Percentiles rank a stretch among this genome's conserved stretches.
phyloP scores from a whole-genome alignment of 306 rosid genomes.

The Coriaria nepalensis region DNA sequence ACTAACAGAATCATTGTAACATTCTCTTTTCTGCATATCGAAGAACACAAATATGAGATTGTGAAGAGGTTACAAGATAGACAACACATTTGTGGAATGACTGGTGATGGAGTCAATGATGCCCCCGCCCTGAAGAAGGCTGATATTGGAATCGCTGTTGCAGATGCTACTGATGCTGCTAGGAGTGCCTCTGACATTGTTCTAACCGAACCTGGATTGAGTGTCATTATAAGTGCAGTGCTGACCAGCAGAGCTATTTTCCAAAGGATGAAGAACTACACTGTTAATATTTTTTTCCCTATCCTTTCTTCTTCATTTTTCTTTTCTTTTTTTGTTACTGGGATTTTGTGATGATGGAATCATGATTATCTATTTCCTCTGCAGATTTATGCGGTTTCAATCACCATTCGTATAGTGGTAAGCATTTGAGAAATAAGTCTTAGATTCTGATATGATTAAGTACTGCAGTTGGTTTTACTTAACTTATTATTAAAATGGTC shows the following conservation, averaged over 20 bases:
- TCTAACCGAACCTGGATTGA: conserved; percentile 95
- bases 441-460: too few relatives aligned
- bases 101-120: conserved; percentile 98
- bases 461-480: too few relatives aligned
- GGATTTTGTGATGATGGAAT: not conserved
- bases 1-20: not conserved
- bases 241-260: conserved; percentile 97
- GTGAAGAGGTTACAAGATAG: conserved; percentile 88
- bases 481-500: conserved; percentile 1
- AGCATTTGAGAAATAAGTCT: conserved; percentile 16
- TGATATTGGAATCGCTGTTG: conserved; percentile 97
- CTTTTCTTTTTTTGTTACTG: not conserved
- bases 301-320: not conserved
- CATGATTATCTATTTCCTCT: conserved; percentile 9
- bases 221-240: conserved; percentile 95
- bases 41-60: conserved; percentile 97
- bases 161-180: conserved; percentile 99
- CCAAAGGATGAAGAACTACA: conserved; percentile 97
- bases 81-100: conserved; percentile 99
- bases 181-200: conserved; percentile 94
- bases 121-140: conserved; percentile 97
- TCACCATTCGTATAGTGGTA: conserved; percentile 98
- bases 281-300: conserved; percentile 42
- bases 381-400: conserved; percentile 97
- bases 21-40: conserved; percentile 12